Base-by-base conservation (phyloP, 2,329 filamentous ascomycete species). In the Clarireedia monteithiana region DNA sequence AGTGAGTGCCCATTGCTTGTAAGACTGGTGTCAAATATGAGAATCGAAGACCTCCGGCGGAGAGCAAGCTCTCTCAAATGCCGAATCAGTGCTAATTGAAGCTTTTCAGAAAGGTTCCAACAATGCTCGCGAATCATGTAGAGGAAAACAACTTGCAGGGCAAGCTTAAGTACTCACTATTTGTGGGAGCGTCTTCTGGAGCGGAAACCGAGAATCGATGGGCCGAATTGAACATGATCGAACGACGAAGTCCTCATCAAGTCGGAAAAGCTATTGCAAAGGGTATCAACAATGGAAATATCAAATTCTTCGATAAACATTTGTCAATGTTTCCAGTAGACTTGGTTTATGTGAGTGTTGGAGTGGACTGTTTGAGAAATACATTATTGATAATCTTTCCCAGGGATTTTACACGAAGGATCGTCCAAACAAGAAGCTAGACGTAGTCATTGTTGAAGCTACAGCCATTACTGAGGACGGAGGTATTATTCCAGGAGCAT, bases 301-400 rank as follows among this genome's bases (percentile, higher is more conserved):
- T 95, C 74, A 84, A 92, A 60, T 95, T 95, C 73, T 95, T 95
- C 69, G 90, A 95, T 71, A 95, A 95, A 76, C 90, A 95, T 75
- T 71, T 95, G 68, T 91, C 86, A 72, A 95, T 95, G 90, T 95
- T 95, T 70, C 90, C 90, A 4, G 80, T 85, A 40, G 90, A 95
- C 69, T 76, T 95, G 62, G 86, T 92, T 70, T 94, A 94, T 70
- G 81, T 84, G 73, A 68, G 74, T 67, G 63, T 56, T 46, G 55
- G 45, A 45, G 39, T 10, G 7, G 48, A 12, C 39, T 20, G 20
- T 14, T 27, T 26, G 23, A 17, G 38, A 52, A 47, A 23, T 14
- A 6, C 26, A 12, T 20, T 20, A n/a, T 23, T 45, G 20, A 55
- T 58, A 59, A 65, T 47, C 49, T 39, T 49, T 55, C 65, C 85